phyloP scores from a whole-genome alignment of 2,329 filamentous ascomycete genomes.

The Dothistroma pini region DNA sequence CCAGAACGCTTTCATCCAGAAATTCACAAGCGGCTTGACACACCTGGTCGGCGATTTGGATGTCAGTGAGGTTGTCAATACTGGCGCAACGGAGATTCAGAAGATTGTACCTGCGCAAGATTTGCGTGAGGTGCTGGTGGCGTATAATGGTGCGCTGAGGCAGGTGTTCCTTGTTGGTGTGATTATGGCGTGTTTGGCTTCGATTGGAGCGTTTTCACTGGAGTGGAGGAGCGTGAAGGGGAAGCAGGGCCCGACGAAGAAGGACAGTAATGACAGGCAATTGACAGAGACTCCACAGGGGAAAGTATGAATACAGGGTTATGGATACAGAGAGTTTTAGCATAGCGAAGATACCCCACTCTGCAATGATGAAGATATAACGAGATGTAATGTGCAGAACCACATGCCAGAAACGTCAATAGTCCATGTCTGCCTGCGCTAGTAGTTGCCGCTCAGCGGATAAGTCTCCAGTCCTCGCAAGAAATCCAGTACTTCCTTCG shows the following conservation, averaged over 20 bases:
- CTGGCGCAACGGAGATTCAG: slow-evolving; percentile 24
- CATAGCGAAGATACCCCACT: slow-evolving; percentile 4
- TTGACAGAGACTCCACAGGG: slow-evolving; percentile 6
- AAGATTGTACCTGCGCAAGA: slow-evolving; percentile 16
- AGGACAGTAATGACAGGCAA: slow-evolving; percentile 7
- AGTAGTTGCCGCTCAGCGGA: neutral
- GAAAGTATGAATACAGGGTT: slow-evolving; percentile 8
- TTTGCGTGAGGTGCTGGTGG: slow-evolving; percentile 18
- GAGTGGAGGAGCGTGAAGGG: slow-evolving; percentile 30
- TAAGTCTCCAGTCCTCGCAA: slow-evolving; percentile 14
- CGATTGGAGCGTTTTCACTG: slow-evolving; percentile 24
- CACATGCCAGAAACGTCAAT: neutral
- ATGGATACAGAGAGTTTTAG: neutral
- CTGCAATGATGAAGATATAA: neutral
- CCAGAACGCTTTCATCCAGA: slow-evolving; percentile 31
- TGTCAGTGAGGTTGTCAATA: slow-evolving; percentile 12
- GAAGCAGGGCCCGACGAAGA: slow-evolving; percentile 24
- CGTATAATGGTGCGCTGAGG: slow-evolving; percentile 26
- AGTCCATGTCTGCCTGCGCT: neutral
- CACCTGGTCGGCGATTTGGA: slow-evolving; percentile 15
- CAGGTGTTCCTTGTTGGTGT: slow-evolving; percentile 23
- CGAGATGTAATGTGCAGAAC: neutral
- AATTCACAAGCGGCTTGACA: slow-evolving; percentile 16
- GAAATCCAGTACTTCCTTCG: slow-evolving; percentile 47
- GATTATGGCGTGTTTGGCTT: slow-evolving; percentile 19